Evolutionary conservation across 1,284 basidiomycete species (phyloP).

Genomic region (Fomes fomentarius): DNA sequence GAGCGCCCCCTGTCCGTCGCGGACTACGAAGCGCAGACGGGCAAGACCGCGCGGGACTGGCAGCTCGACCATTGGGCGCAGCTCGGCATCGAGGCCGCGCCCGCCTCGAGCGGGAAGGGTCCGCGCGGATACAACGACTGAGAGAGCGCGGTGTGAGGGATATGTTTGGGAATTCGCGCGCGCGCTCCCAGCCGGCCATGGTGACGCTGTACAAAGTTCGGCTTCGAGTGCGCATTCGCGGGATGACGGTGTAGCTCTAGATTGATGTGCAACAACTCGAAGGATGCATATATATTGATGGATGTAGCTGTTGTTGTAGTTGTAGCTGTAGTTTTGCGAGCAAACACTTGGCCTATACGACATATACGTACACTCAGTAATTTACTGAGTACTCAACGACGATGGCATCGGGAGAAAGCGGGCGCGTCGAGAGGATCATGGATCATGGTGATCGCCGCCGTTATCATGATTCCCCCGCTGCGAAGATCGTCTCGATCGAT

Average conservation of each 20-base stretch:
- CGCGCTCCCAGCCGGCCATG: no score
- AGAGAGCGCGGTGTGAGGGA: no score
- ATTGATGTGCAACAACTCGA: no score
- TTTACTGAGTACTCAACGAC: neutral
- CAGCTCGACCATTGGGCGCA: constrained; percentile 68
- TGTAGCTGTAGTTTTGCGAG: no score
- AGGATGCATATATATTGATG: no score
- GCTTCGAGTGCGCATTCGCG: no score
- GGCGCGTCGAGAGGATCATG: neutral
- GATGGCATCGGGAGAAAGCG: neutral
- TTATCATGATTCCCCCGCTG: constrained; percentile 3
- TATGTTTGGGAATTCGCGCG: no score
- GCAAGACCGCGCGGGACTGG: constrained; percentile 67
- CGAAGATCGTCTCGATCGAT: constrained; percentile 23
- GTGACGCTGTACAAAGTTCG: no score
- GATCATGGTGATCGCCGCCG: neutral
- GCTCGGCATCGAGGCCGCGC: constrained; percentile 52
- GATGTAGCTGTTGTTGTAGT: no score
- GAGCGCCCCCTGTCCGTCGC: constrained; percentile 78
- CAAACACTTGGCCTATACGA: no score
- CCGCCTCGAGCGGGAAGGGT: constrained; percentile 34
- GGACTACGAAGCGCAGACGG: constrained; percentile 64
- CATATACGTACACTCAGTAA: no score
- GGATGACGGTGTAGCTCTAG: no score
- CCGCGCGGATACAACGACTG: constrained; percentile 66